A percentile compares a stretch with the other conserved stretches of the same genome.
Evolutionary conservation across 2,329 filamentous ascomycete genomes (phyloP).

Genomic region (Epichloe glyceriae): DNA sequence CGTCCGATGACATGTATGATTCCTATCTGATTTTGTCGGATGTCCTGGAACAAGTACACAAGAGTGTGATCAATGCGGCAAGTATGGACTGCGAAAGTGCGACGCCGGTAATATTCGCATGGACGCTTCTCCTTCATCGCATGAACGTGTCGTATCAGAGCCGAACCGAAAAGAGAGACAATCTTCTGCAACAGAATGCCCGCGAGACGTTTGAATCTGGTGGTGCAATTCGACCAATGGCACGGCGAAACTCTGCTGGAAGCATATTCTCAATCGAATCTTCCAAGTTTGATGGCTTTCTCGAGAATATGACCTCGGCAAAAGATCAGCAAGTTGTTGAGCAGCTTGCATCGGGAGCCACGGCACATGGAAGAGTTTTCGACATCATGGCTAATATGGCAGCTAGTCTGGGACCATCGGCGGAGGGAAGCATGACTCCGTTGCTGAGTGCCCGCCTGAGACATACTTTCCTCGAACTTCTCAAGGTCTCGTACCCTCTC

Average conservation of each 20-base stretch:
- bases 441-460: constrained; percentile 52
- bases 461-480: constrained; percentile 52
- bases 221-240: constrained; percentile 26
- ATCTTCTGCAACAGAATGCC: constrained; percentile 44
- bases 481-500: constrained; percentile 52
- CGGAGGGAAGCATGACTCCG: constrained; percentile 34
- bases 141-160: constrained; percentile 52
- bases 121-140: constrained; percentile 62
- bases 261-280: constrained; percentile 51
- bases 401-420: constrained; percentile 29
- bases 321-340: constrained; percentile 40
- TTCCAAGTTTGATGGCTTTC: constrained; percentile 44
- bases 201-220: constrained; percentile 42
- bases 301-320: constrained; percentile 35
- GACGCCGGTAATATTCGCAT: constrained; percentile 64
- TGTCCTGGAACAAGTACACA: constrained; percentile 60
- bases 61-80: constrained; percentile 50
- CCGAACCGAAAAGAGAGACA: constrained; percentile 47
- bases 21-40: constrained; percentile 58
- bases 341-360: constrained; percentile 34
- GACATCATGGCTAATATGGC: constrained; percentile 41
- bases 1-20: constrained; percentile 25
- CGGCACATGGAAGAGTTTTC: constrained; percentile 38
- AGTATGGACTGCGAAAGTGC: constrained; percentile 46
- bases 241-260: constrained; percentile 45